A percentile compares a stretch with the other conserved stretches of the same genome.
Evolutionary conservation across 371 early-diverging fungal species (phyloP).

Genomic region (Apophysomyces ossiformis): DNA sequence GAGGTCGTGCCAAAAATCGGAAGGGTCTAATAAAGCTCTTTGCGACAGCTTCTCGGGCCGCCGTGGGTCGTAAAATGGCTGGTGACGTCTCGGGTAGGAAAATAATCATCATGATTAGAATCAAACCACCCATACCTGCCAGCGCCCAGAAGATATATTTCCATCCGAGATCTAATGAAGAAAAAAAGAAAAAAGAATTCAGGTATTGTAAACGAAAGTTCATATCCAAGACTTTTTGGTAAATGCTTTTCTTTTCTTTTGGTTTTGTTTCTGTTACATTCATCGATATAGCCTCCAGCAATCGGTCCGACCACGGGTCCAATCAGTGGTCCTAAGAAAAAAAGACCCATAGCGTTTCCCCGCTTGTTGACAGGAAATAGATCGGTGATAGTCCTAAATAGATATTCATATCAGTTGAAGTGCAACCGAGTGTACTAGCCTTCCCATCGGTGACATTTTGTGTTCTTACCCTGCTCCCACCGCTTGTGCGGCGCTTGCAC

Average conservation of each 20-base stretch:
- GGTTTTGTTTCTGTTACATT: conserved; percentile 28
- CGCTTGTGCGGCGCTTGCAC: conserved; percentile 72
- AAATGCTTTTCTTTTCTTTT: too few species aligned
- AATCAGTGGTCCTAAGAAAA: conserved; percentile 61
- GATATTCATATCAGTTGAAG: not conserved
- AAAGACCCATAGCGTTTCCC: conserved; percentile 66
- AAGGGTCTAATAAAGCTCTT: conserved; percentile 47
- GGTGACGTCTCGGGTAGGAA: conserved; percentile 69
- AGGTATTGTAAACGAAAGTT: not conserved
- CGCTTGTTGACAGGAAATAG: conserved; percentile 38
- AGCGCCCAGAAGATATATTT: conserved; percentile 69
- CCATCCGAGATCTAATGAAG: conserved; percentile 66
- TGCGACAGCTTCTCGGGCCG: conserved; percentile 21
- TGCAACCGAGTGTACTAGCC: too few species aligned
- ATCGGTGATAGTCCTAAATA: conserved; percentile 39
- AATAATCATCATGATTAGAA: conserved; percentile 61
- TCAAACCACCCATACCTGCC: conserved; percentile 57
- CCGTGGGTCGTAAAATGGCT: conserved; percentile 16
- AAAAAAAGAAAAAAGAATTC: conserved; percentile 37
- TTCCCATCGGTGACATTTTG: not conserved
- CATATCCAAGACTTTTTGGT: not conserved
- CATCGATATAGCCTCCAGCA: conserved; percentile 48
- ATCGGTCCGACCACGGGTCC: conserved; percentile 60
- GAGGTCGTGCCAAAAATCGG: conserved; percentile 45
- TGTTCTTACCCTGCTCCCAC: conserved; percentile 70